Conservation (phyloP, 139 green algal species). For the Picochlorum sp. region DNA sequence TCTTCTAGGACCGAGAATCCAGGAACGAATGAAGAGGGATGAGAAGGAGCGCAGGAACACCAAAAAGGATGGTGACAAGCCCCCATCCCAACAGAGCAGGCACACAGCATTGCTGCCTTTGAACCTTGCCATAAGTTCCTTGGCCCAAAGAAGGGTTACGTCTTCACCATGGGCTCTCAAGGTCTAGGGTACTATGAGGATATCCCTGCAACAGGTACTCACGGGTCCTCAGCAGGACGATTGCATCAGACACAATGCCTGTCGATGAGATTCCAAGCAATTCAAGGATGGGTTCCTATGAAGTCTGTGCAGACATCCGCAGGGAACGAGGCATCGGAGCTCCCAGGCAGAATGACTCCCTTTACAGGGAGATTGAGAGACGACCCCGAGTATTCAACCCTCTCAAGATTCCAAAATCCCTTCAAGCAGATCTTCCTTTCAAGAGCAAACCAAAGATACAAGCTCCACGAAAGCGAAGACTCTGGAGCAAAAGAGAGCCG, state of each 20-base stretch:
- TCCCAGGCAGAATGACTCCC: constrained; percentile 71
- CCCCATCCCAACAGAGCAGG: neutral
- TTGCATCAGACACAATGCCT: neutral
- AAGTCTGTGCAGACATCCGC: constrained; percentile 81
- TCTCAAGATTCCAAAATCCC: constrained; percentile 73
- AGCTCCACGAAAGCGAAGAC: constrained; percentile 54
- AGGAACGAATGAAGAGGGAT: neutral
- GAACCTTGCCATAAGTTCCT: constrained; percentile 37
- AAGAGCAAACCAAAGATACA: constrained; percentile 91
- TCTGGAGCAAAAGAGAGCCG: constrained; percentile 75
- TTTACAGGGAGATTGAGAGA: constrained; percentile 85
- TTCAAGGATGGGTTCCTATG: constrained; percentile 69
- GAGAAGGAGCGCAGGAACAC: neutral
- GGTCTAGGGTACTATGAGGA: constrained; percentile 82
- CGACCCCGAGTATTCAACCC: constrained; percentile 79
- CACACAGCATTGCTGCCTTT: constrained; percentile 24
- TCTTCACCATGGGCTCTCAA: constrained; percentile 55
- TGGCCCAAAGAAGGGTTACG: constrained; percentile 45
- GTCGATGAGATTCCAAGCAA: neutral
- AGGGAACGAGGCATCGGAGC: constrained; percentile 62
- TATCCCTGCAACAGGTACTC: neutral
- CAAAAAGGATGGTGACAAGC: neutral
- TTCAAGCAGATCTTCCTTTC: constrained; percentile 85
- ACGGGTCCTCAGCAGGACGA: neutral
- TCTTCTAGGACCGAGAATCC: constrained; percentile 51